Conservation (phyloP, 2,329 filamentous ascomycete genomes). For the Curvularia sp. region DNA sequence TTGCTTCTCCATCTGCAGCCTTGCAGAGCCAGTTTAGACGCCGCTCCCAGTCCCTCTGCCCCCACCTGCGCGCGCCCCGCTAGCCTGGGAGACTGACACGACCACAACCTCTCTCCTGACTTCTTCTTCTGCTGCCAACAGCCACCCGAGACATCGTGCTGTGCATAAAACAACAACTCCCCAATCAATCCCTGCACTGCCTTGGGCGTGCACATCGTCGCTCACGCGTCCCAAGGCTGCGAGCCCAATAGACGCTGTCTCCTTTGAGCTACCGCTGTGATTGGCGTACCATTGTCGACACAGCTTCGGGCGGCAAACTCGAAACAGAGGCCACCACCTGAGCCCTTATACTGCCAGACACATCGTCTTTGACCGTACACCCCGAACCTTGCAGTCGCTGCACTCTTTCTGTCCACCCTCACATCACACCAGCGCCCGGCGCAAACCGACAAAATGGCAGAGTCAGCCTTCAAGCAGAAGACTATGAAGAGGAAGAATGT, state of each 20-base stretch:
- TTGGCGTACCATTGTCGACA: conserved; percentile 47
- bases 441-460: conserved; percentile 57
- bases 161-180: conserved; percentile 16
- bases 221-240: conserved; percentile 37
- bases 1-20: conserved; percentile 14
- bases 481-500: conserved; percentile 99
- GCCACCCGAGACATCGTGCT: conserved; percentile 27
- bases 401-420: conserved; percentile 9
- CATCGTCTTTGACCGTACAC: conserved; percentile 17
- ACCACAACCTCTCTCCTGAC: conserved; percentile 33
- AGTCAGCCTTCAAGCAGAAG: conserved; percentile 65
- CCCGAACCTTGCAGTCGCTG: conserved; percentile 10
- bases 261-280: conserved; percentile 42
- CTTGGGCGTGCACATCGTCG: conserved; percentile 21
- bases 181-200: conserved; percentile 34
- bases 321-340: conserved; percentile 35
- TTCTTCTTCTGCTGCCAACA: conserved; percentile 25
- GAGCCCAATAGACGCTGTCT: conserved; percentile 52
- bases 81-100: conserved; percentile 26
- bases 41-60: conserved; percentile 23
- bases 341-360: conserved; percentile 17
- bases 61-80: conserved; percentile 38
- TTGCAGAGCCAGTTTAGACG: conserved; percentile 29
- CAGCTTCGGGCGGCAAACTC: conserved; percentile 48
- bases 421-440: conserved; percentile 23